Conservation (phyloP, 768 basidiomycete species). For the Kwoniella pini region DNA sequence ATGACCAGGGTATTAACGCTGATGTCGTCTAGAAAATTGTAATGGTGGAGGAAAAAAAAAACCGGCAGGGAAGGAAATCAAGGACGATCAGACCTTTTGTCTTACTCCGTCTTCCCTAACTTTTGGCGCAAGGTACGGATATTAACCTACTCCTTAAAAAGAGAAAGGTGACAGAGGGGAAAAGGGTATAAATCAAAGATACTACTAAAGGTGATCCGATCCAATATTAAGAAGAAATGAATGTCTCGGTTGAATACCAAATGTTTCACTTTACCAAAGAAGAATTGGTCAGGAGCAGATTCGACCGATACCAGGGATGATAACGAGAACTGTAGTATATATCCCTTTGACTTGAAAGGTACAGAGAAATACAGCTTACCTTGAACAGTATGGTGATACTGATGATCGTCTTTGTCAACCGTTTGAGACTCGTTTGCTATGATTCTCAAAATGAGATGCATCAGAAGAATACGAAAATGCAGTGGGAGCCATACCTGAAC, state of each 20-base stretch:
- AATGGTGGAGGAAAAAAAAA: neutral
- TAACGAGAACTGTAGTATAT: no score
- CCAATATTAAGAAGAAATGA: neutral
- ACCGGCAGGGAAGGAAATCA: neutral
- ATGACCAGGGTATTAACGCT: neutral
- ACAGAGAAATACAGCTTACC: no score
- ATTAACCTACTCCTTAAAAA: slow-evolving; percentile 3
- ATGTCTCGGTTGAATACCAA: slow-evolving; percentile 25
- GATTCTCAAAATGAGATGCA: no score
- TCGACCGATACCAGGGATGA: no score
- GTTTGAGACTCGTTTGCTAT: no score
- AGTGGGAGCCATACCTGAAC: no score
- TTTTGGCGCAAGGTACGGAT: slow-evolving; percentile 7
- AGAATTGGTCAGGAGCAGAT: neutral
- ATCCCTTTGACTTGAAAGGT: no score
- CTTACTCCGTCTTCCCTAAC: neutral
- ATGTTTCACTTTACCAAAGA: slow-evolving; percentile 13
- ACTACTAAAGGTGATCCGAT: neutral
- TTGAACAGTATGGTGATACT: no score
- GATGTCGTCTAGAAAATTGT: neutral
- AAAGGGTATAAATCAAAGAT: neutral
- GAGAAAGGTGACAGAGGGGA: neutral
- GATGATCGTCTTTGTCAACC: no score
- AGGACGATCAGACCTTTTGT: slow-evolving; percentile 14
- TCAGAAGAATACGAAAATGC: no score